Evolutionary conservation across 2,329 filamentous ascomycete species (phyloP).

Genomic region (Diaporthe batatas): DNA sequence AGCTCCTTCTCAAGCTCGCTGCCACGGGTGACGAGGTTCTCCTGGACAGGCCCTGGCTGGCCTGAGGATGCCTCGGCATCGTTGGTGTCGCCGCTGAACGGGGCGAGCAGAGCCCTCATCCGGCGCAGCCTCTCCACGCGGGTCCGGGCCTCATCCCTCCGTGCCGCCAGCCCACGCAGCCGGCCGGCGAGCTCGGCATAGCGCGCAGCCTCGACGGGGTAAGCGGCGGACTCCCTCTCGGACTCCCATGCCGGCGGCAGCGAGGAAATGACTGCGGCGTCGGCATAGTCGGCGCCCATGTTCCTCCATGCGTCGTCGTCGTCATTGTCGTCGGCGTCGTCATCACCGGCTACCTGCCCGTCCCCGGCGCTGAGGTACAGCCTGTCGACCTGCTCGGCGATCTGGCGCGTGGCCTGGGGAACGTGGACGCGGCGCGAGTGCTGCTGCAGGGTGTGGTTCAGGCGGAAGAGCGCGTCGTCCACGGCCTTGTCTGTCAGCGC

Average conservation of each 20-base stretch:
- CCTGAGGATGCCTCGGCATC: conserved; percentile 39
- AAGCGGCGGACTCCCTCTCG: conserved; percentile 52
- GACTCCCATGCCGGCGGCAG: conserved; percentile 63
- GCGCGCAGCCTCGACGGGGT: conserved; percentile 62
- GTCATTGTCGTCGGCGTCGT: conserved; percentile 56
- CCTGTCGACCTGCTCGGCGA: conserved; percentile 79
- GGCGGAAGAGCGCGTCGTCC: conserved; percentile 68
- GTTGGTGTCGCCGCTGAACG: conserved; percentile 53
- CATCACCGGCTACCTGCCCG: conserved; percentile 45
- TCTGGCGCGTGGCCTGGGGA: conserved; percentile 76
- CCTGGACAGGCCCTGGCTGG: conserved; percentile 64
- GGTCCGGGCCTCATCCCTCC: conserved; percentile 53
- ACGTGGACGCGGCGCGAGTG: conserved; percentile 76
- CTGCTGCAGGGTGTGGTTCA: conserved; percentile 74
- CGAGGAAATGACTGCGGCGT: conserved; percentile 58
- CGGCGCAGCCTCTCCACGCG: conserved; percentile 60
- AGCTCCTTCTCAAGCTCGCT: conserved; percentile 76
- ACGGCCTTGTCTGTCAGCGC: conserved; percentile 62
- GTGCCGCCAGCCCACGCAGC: conserved; percentile 64
- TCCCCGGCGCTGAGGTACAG: conserved; percentile 69
- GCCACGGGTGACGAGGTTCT: conserved; percentile 75
- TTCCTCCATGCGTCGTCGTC: conserved; percentile 53
- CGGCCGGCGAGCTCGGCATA: conserved; percentile 65
- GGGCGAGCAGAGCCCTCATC: conserved; percentile 65
- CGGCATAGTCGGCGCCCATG: conserved; percentile 60